Base-by-base conservation (phyloP, 768 basidiomycete species). In the Amanita polypyramis region DNA sequence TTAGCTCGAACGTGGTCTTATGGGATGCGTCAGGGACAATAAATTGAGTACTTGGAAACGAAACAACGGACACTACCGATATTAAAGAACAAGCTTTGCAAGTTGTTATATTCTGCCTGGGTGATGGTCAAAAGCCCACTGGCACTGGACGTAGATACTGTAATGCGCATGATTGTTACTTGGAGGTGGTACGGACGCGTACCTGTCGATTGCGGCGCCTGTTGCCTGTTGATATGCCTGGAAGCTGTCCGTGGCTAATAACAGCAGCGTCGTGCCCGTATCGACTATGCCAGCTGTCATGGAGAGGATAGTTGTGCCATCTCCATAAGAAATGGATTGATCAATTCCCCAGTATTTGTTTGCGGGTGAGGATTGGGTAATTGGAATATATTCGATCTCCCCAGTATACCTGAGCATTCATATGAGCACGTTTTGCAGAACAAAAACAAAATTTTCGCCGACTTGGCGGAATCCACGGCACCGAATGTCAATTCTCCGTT, bases 401-500 rank as follows among this genome's bases (percentile, higher is more conserved):
- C 61, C 58, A 8, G 55, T 60, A 47, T 58, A 61, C 42, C 60
- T 61, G 41, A 10, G n/a, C 37, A 21, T 34, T 25, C 21, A 35
- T 27, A 7, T 36, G 14, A 45, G 11, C n/a, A 47, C 19, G 74
- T 76, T 52, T 72, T 68, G 2, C 68, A 69, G 2, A 67, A 62
- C 52, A 52, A 71, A 45, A 55, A 60, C 47, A 74, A 54, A 2
- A 36, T 23, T 19, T 7, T 1, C 0, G 63, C 14, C 57, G 64
- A 74, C 72, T 72, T 77, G 44, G 61, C 55, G 3, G 52, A 52
- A 52, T 80, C 79, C n/a, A 67, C 62, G 5, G 69, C 69, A 41
- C 79, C 79, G 50, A 80, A 77, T 5, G 66, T 70, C 19, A 82
- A 63, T 56, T 79, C 76, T 41, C 79, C 79, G 52, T 80, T 78